A percentile compares a stretch with the other conserved stretches of the same genome.
These are phyloP conservation scores for Xerocomellus amylosporus DNA, from an alignment of 768 basidiomycete genomes.

Conservation along the genomic window DNA sequence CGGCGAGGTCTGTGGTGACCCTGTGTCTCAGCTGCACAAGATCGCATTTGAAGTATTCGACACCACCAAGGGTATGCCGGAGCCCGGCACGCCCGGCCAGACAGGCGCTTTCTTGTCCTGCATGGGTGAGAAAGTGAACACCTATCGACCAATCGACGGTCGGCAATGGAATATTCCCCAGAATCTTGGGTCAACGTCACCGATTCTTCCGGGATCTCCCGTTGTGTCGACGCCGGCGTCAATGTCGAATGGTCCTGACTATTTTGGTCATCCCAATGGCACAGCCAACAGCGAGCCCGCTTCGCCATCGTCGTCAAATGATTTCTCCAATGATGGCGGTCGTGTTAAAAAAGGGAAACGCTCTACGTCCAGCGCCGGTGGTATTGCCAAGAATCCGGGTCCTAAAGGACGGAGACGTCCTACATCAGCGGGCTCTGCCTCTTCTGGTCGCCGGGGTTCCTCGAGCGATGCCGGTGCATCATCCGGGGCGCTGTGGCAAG, in stretches of 20 bases:
- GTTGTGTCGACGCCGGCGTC: conserved; percentile 61
- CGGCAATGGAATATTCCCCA: conserved; percentile 67
- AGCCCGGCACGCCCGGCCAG: conserved; percentile 72
- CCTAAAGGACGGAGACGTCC: conserved; percentile 64
- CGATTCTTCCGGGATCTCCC: conserved; percentile 67
- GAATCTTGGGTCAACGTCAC: conserved; percentile 48
- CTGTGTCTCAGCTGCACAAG: conserved; percentile 94
- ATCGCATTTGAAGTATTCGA: conserved; percentile 92
- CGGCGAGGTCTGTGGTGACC: conserved; percentile 89
- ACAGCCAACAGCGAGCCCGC: conserved; percentile 67
- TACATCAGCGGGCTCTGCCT: conserved; percentile 70
- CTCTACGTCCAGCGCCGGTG: conserved; percentile 66
- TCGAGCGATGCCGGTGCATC: conserved; percentile 65
- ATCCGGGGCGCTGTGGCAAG: conserved; percentile 81
- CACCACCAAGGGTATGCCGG: conserved; percentile 60
- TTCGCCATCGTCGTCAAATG: conserved; percentile 58
- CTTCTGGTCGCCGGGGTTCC: conserved; percentile 64
- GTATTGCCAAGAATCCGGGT: conserved; percentile 33
- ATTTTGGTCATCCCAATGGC: conserved; percentile 49
- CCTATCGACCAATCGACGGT: conserved; percentile 80
- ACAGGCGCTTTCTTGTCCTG: conserved; percentile 86
- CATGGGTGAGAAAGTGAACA: conserved; percentile 92
- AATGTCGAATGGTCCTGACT: conserved; percentile 53
- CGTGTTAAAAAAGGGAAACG: conserved; percentile 79
- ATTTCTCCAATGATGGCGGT: conserved; percentile 78